These are phyloP conservation scores for Flaveria linearis DNA, from an alignment of 129 eudicot genomes.

Conservation along the genomic window DNA sequence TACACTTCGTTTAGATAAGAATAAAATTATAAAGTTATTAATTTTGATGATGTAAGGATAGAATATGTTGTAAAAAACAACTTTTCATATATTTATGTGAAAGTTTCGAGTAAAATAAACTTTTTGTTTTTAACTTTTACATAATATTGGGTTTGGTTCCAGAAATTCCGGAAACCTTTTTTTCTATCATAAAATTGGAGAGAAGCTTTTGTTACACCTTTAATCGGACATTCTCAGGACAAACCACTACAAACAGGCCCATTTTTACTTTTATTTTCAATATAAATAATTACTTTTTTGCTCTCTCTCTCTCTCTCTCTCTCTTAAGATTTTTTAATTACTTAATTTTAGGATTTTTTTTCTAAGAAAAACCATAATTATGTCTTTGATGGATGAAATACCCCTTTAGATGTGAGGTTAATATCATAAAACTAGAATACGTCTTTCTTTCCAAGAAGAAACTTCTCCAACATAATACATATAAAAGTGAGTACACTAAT, in stretches of 20 bases:
- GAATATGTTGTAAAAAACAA: background rate
- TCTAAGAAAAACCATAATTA: too few relatives aligned
- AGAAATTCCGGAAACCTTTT: constrained; percentile 25
- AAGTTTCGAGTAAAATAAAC: background rate
- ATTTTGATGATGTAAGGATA: background rate
- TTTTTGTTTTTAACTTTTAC: constrained; percentile 18
- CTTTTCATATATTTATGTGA: background rate
- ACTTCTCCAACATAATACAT: too few relatives aligned
- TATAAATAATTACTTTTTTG: background rate
- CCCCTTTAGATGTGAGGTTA: too few relatives aligned
- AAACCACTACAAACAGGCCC: constrained; percentile 22
- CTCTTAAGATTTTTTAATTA: too few relatives aligned
- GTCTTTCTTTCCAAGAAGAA: too few relatives aligned
- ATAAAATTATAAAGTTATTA: background rate
- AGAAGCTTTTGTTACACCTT: constrained; percentile 23
- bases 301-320: too few relatives aligned
- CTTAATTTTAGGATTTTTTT: too few relatives aligned
- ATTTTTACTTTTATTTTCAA: background rate
- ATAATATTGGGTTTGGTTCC: constrained; percentile 19
- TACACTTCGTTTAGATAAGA: background rate
- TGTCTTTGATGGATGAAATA: too few relatives aligned
- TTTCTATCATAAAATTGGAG: constrained; percentile 13
- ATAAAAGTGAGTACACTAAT: too few relatives aligned
- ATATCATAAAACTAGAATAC: too few relatives aligned
- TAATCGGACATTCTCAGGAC: constrained; percentile 25